These are phyloP conservation scores for Ogataea nonfermentans DNA, from an alignment of 805 yeast genomes.

Conservation along the genomic window DNA sequence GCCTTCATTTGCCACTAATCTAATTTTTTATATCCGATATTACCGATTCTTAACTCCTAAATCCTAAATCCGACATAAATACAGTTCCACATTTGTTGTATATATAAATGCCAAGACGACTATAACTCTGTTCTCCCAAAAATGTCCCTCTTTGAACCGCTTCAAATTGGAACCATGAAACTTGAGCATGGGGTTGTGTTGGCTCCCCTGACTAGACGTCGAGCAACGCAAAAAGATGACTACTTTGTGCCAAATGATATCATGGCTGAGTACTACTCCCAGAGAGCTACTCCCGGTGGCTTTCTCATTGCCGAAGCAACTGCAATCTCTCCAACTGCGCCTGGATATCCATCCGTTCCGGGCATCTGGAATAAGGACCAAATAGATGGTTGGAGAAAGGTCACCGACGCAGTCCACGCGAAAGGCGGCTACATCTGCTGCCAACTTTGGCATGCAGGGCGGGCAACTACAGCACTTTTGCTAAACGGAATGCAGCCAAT, in stretches of 20 bases:
- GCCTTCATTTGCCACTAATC: too few relatives aligned
- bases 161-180: constrained; percentile 37
- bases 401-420: constrained; percentile 46
- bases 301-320: constrained; percentile 58
- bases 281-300: constrained; percentile 54
- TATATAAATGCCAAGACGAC: too few relatives aligned
- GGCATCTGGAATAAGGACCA: constrained; percentile 50
- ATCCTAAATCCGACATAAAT: too few relatives aligned
- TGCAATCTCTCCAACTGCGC: constrained; percentile 39
- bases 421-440: constrained; percentile 43
- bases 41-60: too few relatives aligned
- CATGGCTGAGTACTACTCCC: constrained; percentile 48
- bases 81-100: too few relatives aligned
- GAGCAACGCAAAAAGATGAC: constrained; percentile 16
- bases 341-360: constrained; percentile 44
- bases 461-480: constrained; percentile 35
- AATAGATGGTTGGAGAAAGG: constrained; percentile 44
- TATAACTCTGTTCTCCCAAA: too few relatives aligned
- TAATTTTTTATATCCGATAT: too few relatives aligned
- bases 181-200: constrained; percentile 14
- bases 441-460: constrained; percentile 52
- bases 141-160: constrained; percentile 23
- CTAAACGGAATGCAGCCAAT: constrained; percentile 34
- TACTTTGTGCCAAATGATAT: constrained; percentile 41
- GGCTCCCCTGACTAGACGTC: not conserved